Evolutionary conservation across 495 filamentous ascomycete species (phyloP), one percentile per base, ranked within the genome.

Genomic region (Penicillium odoratum): DNA sequence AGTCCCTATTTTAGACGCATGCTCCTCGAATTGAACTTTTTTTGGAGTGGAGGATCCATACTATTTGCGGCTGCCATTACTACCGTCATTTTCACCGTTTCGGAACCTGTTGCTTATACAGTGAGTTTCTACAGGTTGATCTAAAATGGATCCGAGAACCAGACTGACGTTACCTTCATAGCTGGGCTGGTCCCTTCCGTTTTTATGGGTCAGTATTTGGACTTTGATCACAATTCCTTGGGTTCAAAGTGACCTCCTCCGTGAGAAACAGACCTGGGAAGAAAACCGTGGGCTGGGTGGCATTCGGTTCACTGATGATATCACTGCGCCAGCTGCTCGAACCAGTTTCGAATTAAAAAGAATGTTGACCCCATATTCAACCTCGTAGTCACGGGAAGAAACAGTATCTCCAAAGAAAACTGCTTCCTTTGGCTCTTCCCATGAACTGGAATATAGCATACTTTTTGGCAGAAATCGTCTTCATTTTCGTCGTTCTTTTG

Each of bases 1-100:
- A 91, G 86, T 56, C 79, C 81, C 52, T 75, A 78, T 58, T 95
- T 95, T 64, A 79, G 90, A 28, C 76, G 78, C 51, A 85, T 93
- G 83, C 76, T 95, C 10, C 81, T 81, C 51, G 78, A 86, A 31
- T 78, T 91, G 74, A 90, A 89, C 57, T 83, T 85, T 59, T 90
- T 93, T 63, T 95, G 91, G 91, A 88, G 83, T 0, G 71, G 85
- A 25, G 81, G 81, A 0, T 77, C 82, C 3, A 68, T 86, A 7
- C 51, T 85, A 16, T 66, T 80, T 13, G 81, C 82, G 3, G 84
- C 81, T 0, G 76, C 79, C 29, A 83, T 85, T 6, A 85, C 77
- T 1, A 81, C 84, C 0, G 68, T 92, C 31, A 75, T 88, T 4
- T 89, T 87, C 26, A 84, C 88, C 1, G 78, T 80, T 7, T 72